These are phyloP conservation scores for Cercospora canescens DNA, from an alignment of 2,329 filamentous ascomycete species.

Conservation along the genomic window DNA sequence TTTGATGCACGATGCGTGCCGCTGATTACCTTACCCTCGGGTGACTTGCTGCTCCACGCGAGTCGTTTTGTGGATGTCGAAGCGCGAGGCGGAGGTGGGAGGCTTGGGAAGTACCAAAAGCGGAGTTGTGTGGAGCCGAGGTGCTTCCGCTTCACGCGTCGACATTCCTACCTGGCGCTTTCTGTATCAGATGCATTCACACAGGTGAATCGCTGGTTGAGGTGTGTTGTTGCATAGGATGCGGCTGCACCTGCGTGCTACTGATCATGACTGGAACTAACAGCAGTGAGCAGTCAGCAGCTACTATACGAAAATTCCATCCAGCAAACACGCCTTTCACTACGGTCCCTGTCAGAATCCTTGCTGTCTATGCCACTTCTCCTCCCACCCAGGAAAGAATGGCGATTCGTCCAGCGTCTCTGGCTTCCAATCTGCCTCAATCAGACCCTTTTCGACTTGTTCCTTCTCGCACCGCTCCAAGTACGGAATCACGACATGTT, in stretches of 20 bases:
- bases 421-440: slow-evolving; percentile 64
- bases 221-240: not conserved
- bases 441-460: slow-evolving; percentile 63
- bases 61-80: not conserved
- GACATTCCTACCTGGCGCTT: not conserved
- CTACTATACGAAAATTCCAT: too few relatives aligned
- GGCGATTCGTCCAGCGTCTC: slow-evolving; percentile 73
- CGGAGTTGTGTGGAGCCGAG: slow-evolving; percentile 1
- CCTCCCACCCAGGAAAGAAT: slow-evolving; percentile 74
- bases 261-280: too few relatives aligned
- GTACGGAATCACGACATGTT: slow-evolving; percentile 68
- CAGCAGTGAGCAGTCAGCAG: too few relatives aligned
- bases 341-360: slow-evolving; percentile 47
- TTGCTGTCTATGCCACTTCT: slow-evolving; percentile 68
- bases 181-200: not conserved
- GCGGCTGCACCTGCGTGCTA: too few relatives aligned
- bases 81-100: not conserved
- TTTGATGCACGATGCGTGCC: not conserved
- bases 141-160: not conserved
- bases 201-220: not conserved
- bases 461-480: slow-evolving; percentile 64
- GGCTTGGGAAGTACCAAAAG: not conserved
- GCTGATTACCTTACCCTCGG: not conserved
- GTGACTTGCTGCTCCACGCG: not conserved
- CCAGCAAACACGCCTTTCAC: too few relatives aligned